Evolutionary conservation across 176 grass and related monocot species (phyloP), one percentile per base, ranked within the genome.

Genomic region (Hyparrhenia diplandra): DNA sequence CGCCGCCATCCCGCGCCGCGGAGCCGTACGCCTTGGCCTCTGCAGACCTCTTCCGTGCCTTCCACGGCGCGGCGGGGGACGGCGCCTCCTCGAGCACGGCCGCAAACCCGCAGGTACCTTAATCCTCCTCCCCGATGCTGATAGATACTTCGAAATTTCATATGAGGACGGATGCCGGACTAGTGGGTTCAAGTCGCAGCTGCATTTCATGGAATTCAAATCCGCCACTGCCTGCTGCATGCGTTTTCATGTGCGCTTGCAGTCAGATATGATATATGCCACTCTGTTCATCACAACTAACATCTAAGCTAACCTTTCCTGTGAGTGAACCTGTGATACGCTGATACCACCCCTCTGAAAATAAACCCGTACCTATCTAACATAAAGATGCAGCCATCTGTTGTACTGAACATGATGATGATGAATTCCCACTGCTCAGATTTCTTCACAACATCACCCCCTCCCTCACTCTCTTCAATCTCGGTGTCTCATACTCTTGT

Each of bases 11-110:
- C 74, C 21, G 59, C 35, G 61, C 16, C 14, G 69, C 7, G 20
- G 30, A 7, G 2, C 59, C 80, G 20, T 57, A 12, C 35, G 2
- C 79, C 31, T 51, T 4, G 69, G 2, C 47, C 27, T n/a, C 11
- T 49, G 67, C 67, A 25, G 79, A 58, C 4, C 46, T 83, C 75
- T 47, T 41, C 31, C 62, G 82, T 64, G 18, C 34, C 77, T 41
- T 89, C 45, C 87, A 89, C 45, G 77, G 28, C 27, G 55, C 32
- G 63, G 40, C 74, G 67, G n/a, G n/a, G 49, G 14, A 35, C 75
- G 18, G 14, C 16, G 12, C 71, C 20, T 41, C 81, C 31, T 30
- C 74, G 87, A 80, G 41, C 64, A 71, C 28, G 21, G 34, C 8
- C 42, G 21, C 21, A 72, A 45, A 2, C 27, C 54, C 54, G n/a